Percentiles rank a stretch among this genome's conserved stretches.
Evolutionary conservation across 2,329 filamentous ascomycete species (phyloP).

Genomic region (Aspergillus fructus): DNA sequence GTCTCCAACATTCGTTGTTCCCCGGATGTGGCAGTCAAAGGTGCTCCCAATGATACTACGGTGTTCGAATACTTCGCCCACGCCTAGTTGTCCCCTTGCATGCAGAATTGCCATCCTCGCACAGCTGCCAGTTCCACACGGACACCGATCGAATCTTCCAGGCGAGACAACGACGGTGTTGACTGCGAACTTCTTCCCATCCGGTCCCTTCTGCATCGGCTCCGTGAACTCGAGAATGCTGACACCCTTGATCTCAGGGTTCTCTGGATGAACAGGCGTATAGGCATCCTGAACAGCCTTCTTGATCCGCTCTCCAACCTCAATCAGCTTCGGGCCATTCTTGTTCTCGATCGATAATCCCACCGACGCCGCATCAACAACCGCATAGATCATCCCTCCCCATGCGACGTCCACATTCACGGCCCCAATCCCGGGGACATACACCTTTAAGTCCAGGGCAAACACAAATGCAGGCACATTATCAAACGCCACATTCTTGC

Average conservation of each 20-base stretch:
- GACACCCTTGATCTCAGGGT: slow-evolving; percentile 41
- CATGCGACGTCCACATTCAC: slow-evolving; percentile 46
- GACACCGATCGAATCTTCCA: slow-evolving; percentile 46
- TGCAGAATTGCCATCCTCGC: slow-evolving; percentile 46
- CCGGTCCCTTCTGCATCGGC: slow-evolving; percentile 23
- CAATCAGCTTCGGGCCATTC: slow-evolving; percentile 39
- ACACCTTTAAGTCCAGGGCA: slow-evolving; percentile 37
- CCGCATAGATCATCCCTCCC: slow-evolving; percentile 48
- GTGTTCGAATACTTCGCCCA: slow-evolving; percentile 38
- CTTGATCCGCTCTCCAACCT: slow-evolving; percentile 46
- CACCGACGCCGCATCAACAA: slow-evolving; percentile 41
- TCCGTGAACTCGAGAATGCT: slow-evolving; percentile 40
- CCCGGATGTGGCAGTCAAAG: slow-evolving; percentile 40
- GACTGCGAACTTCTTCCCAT: slow-evolving; percentile 19
- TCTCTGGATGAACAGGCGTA: slow-evolving; percentile 45
- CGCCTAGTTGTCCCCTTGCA: slow-evolving; percentile 38
- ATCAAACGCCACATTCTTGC: slow-evolving; percentile 44
- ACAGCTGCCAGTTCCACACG: slow-evolving; percentile 47
- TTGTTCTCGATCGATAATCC: slow-evolving; percentile 34
- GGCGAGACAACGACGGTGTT: slow-evolving; percentile 48
- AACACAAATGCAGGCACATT: slow-evolving; percentile 47
- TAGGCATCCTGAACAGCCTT: slow-evolving; percentile 33
- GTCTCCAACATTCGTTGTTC: slow-evolving; percentile 38
- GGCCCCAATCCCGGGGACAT: slow-evolving; percentile 42
- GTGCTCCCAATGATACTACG: slow-evolving; percentile 45